Conservation (phyloP, 2,329 filamentous ascomycete species). For the Tolypocladium pustulatum region DNA sequence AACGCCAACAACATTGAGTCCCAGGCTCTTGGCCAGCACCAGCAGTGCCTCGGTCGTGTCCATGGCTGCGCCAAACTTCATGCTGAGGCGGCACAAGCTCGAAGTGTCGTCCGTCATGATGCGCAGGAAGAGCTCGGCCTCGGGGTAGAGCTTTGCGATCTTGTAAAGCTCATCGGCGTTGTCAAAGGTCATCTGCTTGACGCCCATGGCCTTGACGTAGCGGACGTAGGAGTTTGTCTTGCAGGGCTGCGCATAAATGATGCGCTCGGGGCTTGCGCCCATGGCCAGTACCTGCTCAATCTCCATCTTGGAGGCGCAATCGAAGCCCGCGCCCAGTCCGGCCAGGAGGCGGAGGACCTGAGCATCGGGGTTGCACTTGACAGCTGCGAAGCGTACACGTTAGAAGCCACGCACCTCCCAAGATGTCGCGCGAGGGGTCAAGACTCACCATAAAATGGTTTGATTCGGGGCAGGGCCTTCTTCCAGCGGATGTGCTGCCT, state of each 20-base stretch:
- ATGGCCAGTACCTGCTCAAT: conserved; percentile 83
- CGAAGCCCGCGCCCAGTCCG: conserved; percentile 85
- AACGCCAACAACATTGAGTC: conserved; percentile 86
- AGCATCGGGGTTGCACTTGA: conserved; percentile 97
- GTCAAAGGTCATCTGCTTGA: conserved; percentile 99
- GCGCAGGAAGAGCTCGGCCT: conserved; percentile 83
- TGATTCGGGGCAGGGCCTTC: conserved; percentile 81
- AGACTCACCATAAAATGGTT: conserved; percentile 81
- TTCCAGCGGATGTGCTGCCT: conserved; percentile 98
- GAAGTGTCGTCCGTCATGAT: conserved; percentile 95
- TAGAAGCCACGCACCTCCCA: neutral
- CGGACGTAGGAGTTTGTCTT: conserved; percentile 98
- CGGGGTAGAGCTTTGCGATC: conserved; percentile 83
- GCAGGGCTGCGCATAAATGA: conserved; percentile 98
- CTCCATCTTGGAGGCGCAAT: conserved; percentile 95
- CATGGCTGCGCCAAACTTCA: conserved; percentile 92
- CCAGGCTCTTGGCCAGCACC: conserved; percentile 66
- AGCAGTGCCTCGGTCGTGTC: conserved; percentile 71
- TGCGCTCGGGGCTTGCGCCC: conserved; percentile 76
- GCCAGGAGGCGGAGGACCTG: conserved; percentile 81
- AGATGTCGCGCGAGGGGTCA: neutral
- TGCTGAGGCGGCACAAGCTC: conserved; percentile 85
- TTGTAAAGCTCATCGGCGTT: conserved; percentile 97
- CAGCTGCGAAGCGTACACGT: conserved; percentile 45
- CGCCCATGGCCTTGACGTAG: conserved; percentile 72